Evolutionary conservation across 805 yeast species (phyloP), one percentile per base, ranked within the genome.

Genomic region (Maudiozyma saulgeensis): DNA sequence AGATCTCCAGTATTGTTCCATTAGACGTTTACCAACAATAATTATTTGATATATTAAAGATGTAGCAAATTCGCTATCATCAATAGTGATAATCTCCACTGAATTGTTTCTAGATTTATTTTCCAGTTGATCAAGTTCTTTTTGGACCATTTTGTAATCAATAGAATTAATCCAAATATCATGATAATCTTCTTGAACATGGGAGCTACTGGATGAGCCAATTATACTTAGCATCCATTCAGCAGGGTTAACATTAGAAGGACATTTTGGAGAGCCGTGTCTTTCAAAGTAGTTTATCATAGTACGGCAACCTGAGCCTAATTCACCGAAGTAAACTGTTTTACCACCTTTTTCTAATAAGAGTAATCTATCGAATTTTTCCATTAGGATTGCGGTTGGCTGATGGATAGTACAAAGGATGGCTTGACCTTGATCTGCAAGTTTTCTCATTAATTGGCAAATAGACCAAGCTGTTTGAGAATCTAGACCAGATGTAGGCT

Each of bases 211-310:
- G 35, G 89, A 88, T 48, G 89, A 89, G 59, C 90, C 89, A 58
- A 83, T 84, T 54, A 82, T 85, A 53, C 84, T 84, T 67, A 88
- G 72, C 95, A 88, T 88, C 93, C 95, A 88, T 70, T 87, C 96
- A 13, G 90, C 91, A 32, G 91, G 93, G 56, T 85, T 85, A 5
- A 87, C 88, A 41, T 73, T 72, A 6, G 72, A 68, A 19, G 90
- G 89, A 69, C 90, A 84, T 49, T 71, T 69, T 25, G 73, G 76
- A 41, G 89, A 79, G 48, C 88, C 89, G 54, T 82, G 66, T 4
- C 64, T 62, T 63, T 84, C 88, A 58, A 84, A 83, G 61, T 84
- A 84, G 46, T 76, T 67, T 50, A 82, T 81, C 70, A 84, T 71
- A 3, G 78, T 72, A 42, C 64, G 60, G 57, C 79, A 80, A 56